Base-by-base conservation (phyloP, 768 basidiomycete species). In the Trametes meyenii region DNA sequence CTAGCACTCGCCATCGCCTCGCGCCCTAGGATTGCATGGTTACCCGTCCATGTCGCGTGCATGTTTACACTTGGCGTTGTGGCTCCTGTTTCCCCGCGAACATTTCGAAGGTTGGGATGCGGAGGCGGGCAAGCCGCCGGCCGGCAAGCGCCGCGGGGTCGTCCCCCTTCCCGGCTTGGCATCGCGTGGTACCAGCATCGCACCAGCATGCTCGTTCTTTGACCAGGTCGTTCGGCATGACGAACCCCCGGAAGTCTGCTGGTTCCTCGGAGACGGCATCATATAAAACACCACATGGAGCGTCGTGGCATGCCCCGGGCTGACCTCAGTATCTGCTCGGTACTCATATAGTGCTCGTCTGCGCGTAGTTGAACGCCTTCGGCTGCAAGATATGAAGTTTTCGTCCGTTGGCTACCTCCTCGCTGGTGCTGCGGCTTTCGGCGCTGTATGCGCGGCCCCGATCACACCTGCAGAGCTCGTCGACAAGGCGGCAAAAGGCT, bases 401-500 rank as follows among this genome's bases (percentile, higher is more conserved):
- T 10, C 46, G n/a, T 12, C 24, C 11, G 17, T 39, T 2, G 43
- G 51, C 19, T 35, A 26, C 36, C 39, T 39, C 14, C 38, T 61
- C n/a, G 23, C 44, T 16, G 46, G 19, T 39, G 59, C 59, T 11
- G 29, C 49, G 6, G 54, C 39, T 16, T 24, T 58, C 49, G 26
- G 49, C 50, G 19, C 45, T 26, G 61, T 39, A 16, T 42, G 26
- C 44, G 55, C 48, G 13, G 56, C 55, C 8, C 61, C 61, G 23
- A 51, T 62, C 48, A 35, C 49, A 19, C n/a, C 29, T 1, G 19
- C 56, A 11, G 61, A 62, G 40, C 13, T 62, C 5, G 44, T 55
- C 43, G 61, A 58, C 42, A 62, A 45, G 61, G 49, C 55, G 4
- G 48, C 43, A 6, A 33, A 51, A 46, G 56, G 55, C n/a, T 53